Evolutionary conservation across 2,329 filamentous ascomycete species (phyloP).

Genomic region (Chaetothyriales sp.): DNA sequence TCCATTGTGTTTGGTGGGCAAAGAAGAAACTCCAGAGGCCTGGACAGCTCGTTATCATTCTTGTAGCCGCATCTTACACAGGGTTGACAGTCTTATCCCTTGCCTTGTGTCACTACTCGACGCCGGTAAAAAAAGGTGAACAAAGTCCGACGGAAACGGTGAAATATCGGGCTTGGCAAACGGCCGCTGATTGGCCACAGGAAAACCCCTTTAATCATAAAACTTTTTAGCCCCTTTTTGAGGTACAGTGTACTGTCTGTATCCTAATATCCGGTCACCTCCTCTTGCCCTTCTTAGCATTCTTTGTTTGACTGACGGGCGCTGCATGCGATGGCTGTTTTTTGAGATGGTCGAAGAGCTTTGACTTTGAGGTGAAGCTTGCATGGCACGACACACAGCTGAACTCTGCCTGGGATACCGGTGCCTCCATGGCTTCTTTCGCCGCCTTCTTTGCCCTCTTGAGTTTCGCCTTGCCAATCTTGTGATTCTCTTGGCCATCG

Average conservation of each 20-base stretch:
- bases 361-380: constrained; percentile 57
- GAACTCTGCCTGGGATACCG: constrained; percentile 27
- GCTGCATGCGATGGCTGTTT: constrained; percentile 47
- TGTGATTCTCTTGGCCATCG: constrained; percentile 18
- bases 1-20: constrained; percentile 3
- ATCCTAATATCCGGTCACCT: no score
- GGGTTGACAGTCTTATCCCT: background rate
- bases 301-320: constrained; percentile 18
- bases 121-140: background rate
- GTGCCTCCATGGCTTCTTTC: constrained; percentile 16
- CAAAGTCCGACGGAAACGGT: no score
- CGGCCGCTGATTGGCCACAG: background rate
- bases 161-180: background rate
- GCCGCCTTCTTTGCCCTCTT: constrained; percentile 38
- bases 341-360: constrained; percentile 59
- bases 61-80: background rate
- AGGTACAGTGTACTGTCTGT: no score
- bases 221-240: no score
- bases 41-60: background rate
- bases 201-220: background rate
- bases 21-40: background rate
- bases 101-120: background rate
- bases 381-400: constrained; percentile 68
- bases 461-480: constrained; percentile 38
- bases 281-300: constrained; percentile 17